Evolutionary conservation across 73 alveolate species (phyloP), one percentile per base, ranked within the genome.

Genomic region (Paramecium primaurelia): DNA sequence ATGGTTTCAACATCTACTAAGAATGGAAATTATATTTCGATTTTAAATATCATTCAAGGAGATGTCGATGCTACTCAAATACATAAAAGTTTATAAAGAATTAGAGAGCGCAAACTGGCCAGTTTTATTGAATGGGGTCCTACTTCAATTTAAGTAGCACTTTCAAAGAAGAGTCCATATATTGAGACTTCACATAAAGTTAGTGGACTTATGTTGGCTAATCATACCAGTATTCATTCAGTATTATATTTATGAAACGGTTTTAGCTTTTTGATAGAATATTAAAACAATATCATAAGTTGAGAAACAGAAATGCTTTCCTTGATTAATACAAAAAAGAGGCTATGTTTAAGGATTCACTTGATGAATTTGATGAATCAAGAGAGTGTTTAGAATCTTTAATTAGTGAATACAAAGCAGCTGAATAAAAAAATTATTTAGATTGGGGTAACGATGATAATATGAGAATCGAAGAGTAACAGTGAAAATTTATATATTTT

Each of bases 121-220:
- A 97, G 98, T 92, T 99, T 99, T 95, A 99, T 99, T 71, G 98
- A 99, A 71, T 99, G 99, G 99, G 99, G 99, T 6, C 99, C 99
- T 14, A 99, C 99, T 37, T 96, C 99, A 42, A 99, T 99, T 60
- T 97, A 99, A 87, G 99, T 98, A 25, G 99, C 99, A 4, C 93
- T 98, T 45, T 95, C 99, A 20, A 96, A 99, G 92, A 98, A 71
- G 77, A 59, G 94, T 8, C 99, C 99, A 12, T 97, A 97, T 88
- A 95, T 98, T 40, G 99, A 97, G 47, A 97, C 99, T 32, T 97
- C 99, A 14, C 97, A 97, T 93, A 96, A 99, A 93, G 99, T 99
- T n/a, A 92, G 97, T 68, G 99, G 99, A 34, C 96, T 99, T 92
- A 99, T 98, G 99, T 92, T 98, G 58, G 99, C 99, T 14, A 99